Base-by-base conservation (phyloP, 371 early-diverging fungal species). In the Phascolomyces articulosus region DNA sequence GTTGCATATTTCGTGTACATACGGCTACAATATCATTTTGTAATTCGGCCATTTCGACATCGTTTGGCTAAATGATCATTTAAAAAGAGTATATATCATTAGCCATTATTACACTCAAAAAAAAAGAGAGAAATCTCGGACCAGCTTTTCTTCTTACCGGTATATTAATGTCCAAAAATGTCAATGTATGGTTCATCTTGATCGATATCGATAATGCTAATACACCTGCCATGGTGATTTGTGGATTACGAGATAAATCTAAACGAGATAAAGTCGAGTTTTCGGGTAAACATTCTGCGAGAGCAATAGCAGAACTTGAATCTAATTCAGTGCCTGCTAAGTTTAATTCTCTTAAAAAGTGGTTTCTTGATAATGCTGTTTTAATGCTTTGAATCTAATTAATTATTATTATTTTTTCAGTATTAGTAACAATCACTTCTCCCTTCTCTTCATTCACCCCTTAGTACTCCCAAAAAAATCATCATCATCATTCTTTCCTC, bases 231-330 rank as follows among this genome's bases (percentile, higher is more conserved):
- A 89, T 79, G 48, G 88, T 88, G 56, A 94, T 88, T 10, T 78
- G 73, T 0, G 90, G 89, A 72, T 94, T 94, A 28, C 83, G 79
- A 4, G 92, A 87, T 40, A 94, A 72, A 67, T 94, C 93, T 62
- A 94, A 78, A 60, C 89, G 84, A 40, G 79, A 71, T 24, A 94
- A 74, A 28, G 79, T 63, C 9, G 71, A 71, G 20, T 88, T 90
- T 58, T 92, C 90, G 2, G 95, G 93, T 62, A 94, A 69, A 48
- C 85, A 79, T 75, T 94, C 95, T 10, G 95, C 93, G 24, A 94
- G 70, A 4, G 89, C 85, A 55, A 94, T 92, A 9, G 92, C 89
- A 4, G 85, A 81, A 60, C 71, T 67, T 1, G 71, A 63, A 40
- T 68, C 72, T 60, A 90, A 66, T n/a, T 74, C 73, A 3, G 89